These are phyloP conservation scores for Wickerhamomyces rabaulensis DNA, from an alignment of 805 yeast genomes.

Conservation along the genomic window DNA sequence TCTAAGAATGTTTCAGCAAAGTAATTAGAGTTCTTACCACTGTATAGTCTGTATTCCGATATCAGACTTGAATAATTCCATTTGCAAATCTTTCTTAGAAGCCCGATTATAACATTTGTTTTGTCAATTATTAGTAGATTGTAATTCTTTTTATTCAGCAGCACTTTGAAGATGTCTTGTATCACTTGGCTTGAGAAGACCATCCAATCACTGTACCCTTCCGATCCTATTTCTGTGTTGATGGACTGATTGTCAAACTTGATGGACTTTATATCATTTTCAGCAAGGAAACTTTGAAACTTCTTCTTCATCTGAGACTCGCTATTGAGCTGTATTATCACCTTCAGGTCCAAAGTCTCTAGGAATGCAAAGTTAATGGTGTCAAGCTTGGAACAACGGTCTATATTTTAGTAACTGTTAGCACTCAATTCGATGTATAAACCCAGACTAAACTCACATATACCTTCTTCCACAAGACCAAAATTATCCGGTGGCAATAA, in stretches of 20 bases:
- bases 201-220: conserved; percentile 50
- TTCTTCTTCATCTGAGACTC: conserved; percentile 72
- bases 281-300: conserved; percentile 58
- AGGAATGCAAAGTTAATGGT: conserved; percentile 74
- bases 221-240: conserved; percentile 20
- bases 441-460: conserved; percentile 34
- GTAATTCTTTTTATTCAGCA: conserved; percentile 57
- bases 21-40: conserved; percentile 70
- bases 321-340: conserved; percentile 73
- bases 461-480: conserved; percentile 84
- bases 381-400: conserved; percentile 76
- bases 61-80: conserved; percentile 86
- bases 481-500: conserved; percentile 90
- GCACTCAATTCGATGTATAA: not conserved
- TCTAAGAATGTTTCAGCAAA: conserved; percentile 81
- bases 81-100: conserved; percentile 75
- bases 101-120: conserved; percentile 73
- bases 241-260: conserved; percentile 28
- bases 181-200: conserved; percentile 62
- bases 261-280: conserved; percentile 45
- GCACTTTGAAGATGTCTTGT: conserved; percentile 56
- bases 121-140: conserved; percentile 76
- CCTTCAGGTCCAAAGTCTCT: conserved; percentile 61
- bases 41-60: conserved; percentile 76
- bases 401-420: conserved; percentile 14